A percentile compares a stretch with the other conserved stretches of the same genome.
Evolutionary conservation across 441 rosid species (phyloP).

Genomic region (Euphorbia celastroides): DNA sequence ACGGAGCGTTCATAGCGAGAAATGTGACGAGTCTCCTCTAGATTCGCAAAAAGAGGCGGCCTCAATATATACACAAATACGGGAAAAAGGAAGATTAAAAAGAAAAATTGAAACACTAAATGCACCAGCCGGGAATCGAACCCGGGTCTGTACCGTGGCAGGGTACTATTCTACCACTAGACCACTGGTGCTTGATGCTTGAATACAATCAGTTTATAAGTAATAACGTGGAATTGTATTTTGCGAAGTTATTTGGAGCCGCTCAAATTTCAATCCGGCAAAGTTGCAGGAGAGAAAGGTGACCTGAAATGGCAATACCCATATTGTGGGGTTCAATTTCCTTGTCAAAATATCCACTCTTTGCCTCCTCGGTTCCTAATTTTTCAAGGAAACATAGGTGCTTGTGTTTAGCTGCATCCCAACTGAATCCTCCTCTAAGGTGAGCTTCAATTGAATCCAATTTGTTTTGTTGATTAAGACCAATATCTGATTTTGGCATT

Average conservation of each 20-base stretch:
- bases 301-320: conserved; percentile 47
- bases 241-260: conserved; percentile 10
- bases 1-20: conserved; percentile 29
- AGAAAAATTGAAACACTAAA: no score
- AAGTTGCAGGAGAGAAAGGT: not conserved
- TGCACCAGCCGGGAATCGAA: conserved; percentile 88
- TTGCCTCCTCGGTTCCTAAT: conserved; percentile 23
- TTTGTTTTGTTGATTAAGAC: no score
- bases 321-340: conserved; percentile 32
- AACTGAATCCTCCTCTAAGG: conserved; percentile 37
- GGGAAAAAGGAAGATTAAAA: no score
- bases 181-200: conserved; percentile 70
- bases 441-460: not conserved
- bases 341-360: conserved; percentile 5
- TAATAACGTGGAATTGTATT: no score
- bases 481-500: not conserved
- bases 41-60: not conserved
- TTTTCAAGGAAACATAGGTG: conserved; percentile 22
- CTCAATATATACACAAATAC: no score
- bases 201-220: no score
- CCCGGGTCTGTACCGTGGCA: conserved; percentile 80
- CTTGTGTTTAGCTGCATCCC: conserved; percentile 34
- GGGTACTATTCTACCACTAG: conserved; percentile 82
- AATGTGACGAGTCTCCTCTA: not conserved
- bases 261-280: not conserved